Conservation (phyloP, 2,329 filamentous ascomycete genomes). For the Alternaria arbusti region DNA sequence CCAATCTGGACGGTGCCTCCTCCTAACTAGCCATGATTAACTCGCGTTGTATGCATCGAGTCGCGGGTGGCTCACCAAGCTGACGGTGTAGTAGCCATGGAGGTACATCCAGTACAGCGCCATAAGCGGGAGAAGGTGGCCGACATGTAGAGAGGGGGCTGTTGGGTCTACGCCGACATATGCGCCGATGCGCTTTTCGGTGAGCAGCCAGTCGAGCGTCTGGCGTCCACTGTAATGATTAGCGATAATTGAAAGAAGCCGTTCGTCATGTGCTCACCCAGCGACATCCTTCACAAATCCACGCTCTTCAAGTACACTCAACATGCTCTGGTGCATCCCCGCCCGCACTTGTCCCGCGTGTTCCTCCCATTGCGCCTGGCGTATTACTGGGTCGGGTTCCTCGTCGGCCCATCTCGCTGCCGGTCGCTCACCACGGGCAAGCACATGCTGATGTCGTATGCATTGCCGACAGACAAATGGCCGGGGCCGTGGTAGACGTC, state of each 20-base stretch:
- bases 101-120: slow-evolving; percentile 84
- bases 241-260: slow-evolving; percentile 9
- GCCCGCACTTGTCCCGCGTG: slow-evolving; percentile 35
- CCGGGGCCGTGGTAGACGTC: slow-evolving; percentile 35
- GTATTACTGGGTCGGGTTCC: slow-evolving; percentile 19
- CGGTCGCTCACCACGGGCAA: slow-evolving; percentile 23
- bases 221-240: slow-evolving; percentile 50
- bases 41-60: slow-evolving; percentile 5
- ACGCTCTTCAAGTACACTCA: slow-evolving; percentile 72
- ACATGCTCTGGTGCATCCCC: slow-evolving; percentile 53
- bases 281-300: slow-evolving; percentile 77
- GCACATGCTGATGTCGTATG: slow-evolving; percentile 26
- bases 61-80: slow-evolving; percentile 56
- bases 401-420: slow-evolving; percentile 30
- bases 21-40: slow-evolving; percentile 59
- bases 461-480: slow-evolving; percentile 39
- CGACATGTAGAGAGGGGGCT: slow-evolving; percentile 78
- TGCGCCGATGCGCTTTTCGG: slow-evolving; percentile 69
- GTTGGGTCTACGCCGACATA: slow-evolving; percentile 87
- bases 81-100: slow-evolving; percentile 72
- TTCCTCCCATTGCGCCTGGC: slow-evolving; percentile 34
- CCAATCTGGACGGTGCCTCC: slow-evolving; percentile 80
- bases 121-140: slow-evolving; percentile 83
- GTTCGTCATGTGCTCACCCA: slow-evolving; percentile 60
- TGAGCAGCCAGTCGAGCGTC: slow-evolving; percentile 69